Evolutionary conservation across 345 rosid genomes (phyloP).

Genomic region (Eucalyptus decipiens): DNA sequence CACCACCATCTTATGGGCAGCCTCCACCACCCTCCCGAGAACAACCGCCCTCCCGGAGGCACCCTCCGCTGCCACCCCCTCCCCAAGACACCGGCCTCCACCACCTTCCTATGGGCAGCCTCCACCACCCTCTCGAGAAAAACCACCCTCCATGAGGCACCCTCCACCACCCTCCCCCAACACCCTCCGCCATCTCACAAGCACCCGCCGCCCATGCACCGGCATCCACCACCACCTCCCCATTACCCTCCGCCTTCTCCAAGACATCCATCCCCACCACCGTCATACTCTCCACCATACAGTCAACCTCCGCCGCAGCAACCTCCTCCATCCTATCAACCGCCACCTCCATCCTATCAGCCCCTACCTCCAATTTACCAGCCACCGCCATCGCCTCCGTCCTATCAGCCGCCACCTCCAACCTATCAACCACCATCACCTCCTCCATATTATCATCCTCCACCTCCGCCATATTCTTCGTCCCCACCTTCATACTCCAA

Average conservation of each 20-base stretch:
- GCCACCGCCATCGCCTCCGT: not conserved
- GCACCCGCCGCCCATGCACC: not conserved
- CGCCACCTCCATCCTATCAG: not conserved
- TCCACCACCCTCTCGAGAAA: not conserved
- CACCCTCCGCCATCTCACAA: not conserved
- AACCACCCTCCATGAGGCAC: not conserved
- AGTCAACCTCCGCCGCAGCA: not conserved
- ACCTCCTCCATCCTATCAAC: not conserved
- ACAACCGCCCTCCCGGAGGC: no score
- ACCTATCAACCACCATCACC: not conserved
- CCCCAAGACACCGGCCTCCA: not conserved
- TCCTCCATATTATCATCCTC: constrained; percentile 1
- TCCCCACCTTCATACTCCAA: not conserved
- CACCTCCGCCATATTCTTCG: not conserved
- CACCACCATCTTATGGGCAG: no score
- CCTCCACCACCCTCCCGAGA: no score
- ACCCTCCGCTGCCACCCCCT: no score
- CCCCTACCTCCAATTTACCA: not conserved
- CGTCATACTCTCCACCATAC: not conserved
- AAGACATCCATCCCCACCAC: not conserved
- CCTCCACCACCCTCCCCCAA: not conserved
- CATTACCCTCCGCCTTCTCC: not conserved
- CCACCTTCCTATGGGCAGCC: not conserved
- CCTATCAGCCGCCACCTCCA: not conserved
- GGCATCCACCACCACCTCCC: not conserved